Evolutionary conservation across 257 asterid genomes (phyloP).

Genomic region (Solanum sejunctum): DNA sequence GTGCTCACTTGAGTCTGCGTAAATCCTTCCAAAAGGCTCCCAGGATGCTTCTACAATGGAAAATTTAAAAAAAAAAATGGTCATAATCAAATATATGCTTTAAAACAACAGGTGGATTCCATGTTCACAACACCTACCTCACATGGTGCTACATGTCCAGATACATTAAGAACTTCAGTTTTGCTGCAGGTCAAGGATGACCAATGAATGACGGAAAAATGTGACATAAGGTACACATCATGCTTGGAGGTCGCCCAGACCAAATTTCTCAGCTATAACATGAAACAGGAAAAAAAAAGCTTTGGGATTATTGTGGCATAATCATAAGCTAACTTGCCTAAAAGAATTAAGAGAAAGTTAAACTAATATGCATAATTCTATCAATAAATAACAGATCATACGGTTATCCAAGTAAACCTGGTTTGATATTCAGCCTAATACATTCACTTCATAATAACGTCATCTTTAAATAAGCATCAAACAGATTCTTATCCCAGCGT

Average conservation of each 20-base stretch:
- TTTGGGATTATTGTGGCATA: not conserved
- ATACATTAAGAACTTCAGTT: constrained; percentile 72
- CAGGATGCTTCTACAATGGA: constrained; percentile 75
- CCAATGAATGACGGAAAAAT: constrained; percentile 86
- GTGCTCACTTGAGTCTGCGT: constrained; percentile 93
- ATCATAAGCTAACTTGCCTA: not conserved
- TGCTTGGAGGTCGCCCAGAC: constrained; percentile 95
- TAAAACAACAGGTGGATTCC: not conserved
- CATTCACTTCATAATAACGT: not conserved
- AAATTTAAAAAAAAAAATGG: not conserved
- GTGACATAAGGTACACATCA: constrained; percentile 88
- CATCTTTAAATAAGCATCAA: not conserved
- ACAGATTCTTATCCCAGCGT: not conserved
- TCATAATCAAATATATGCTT: not conserved
- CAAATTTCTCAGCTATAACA: constrained; percentile 79
- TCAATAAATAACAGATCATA: not conserved
- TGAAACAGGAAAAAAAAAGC: not conserved
- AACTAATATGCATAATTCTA: not conserved
- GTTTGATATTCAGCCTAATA: not conserved
- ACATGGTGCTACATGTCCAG: constrained; percentile 85
- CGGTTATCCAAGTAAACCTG: not conserved
- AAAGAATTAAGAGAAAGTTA: not conserved
- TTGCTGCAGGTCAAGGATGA: constrained; percentile 57
- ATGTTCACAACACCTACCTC: constrained; percentile 41
- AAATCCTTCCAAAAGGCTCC: constrained; percentile 88